These are phyloP conservation scores for Ceratobasidium sp. DNA, from an alignment of 1,284 basidiomycete species.

Conservation along the genomic window DNA sequence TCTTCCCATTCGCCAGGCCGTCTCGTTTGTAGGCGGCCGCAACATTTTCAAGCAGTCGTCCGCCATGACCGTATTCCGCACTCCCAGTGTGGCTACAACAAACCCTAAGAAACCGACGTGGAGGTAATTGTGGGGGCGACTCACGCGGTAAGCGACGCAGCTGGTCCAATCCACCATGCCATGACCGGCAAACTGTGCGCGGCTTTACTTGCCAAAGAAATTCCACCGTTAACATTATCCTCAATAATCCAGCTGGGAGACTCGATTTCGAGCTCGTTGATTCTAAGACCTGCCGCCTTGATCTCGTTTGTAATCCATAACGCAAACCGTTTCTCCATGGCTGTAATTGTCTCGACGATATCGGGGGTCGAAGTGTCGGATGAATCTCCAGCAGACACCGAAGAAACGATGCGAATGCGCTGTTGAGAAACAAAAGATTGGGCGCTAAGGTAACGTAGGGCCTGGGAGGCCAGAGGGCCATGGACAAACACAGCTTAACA, in stretches of 20 bases:
- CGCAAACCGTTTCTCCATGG: background rate
- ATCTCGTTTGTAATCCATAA: background rate
- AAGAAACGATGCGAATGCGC: too few relatives aligned
- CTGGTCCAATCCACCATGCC: slow-evolving; percentile 24
- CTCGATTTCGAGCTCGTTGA: background rate
- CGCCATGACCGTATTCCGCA: slow-evolving; percentile 11
- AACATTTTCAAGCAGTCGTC: background rate
- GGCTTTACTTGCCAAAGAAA: slow-evolving; percentile 2
- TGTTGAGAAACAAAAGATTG: too few relatives aligned
- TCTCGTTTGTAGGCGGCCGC: background rate
- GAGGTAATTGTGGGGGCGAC: background rate
- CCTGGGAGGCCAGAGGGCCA: too few relatives aligned
- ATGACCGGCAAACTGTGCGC: background rate
- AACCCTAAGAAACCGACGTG: background rate
- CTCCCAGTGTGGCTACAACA: background rate
- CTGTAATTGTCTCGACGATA: background rate
- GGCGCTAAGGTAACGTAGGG: too few relatives aligned
- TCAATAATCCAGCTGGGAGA: slow-evolving; percentile 11
- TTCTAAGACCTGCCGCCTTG: background rate
- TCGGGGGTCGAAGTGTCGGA: too few relatives aligned
- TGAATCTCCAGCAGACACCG: too few relatives aligned
- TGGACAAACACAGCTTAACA: too few relatives aligned
- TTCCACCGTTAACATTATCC: slow-evolving; percentile 15
- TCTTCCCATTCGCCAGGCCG: background rate
- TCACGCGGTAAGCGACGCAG: slow-evolving; percentile 31